Percentiles rank a stretch among this genome's conserved stretches.
phyloP scores from a whole-genome alignment of 225 moss, liverwort and hornwort genomes.

The Physcomitrellopsis africana region DNA sequence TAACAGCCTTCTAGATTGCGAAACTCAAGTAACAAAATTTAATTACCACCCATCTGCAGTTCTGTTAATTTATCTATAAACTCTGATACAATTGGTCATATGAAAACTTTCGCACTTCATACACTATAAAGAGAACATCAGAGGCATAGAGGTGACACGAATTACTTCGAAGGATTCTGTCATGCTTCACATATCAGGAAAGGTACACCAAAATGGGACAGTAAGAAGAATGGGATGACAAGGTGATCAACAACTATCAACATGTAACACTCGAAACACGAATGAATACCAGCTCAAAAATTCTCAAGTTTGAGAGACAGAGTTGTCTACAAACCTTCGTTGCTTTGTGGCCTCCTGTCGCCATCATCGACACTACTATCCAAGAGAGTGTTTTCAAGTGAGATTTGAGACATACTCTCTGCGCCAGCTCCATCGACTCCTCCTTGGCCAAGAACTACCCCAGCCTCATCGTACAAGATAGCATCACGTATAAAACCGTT shows the following conservation, averaged over 20 bases:
- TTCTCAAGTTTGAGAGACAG: not conserved
- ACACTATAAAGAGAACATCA: not conserved
- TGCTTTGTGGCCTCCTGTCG: constrained; percentile 11
- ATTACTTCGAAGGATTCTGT: not conserved
- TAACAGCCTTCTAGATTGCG: too few relatives aligned
- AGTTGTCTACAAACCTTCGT: constrained; percentile 36
- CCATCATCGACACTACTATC: constrained; percentile 18
- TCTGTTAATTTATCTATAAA: too few relatives aligned
- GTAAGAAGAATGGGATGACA: not conserved
- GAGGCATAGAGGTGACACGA: not conserved
- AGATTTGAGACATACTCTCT: constrained; percentile 25
- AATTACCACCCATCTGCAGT: too few relatives aligned
- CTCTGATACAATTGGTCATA: constrained; percentile 18
- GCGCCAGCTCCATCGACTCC: constrained; percentile 36
- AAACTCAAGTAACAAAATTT: too few relatives aligned
- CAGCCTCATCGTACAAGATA: constrained; percentile 31
- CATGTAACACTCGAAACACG: not conserved
- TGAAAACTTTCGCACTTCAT: not conserved
- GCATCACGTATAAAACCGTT: constrained; percentile 35
- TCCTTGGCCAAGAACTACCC: constrained; percentile 31
- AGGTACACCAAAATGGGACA: constrained; percentile 2
- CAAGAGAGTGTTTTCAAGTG: constrained; percentile 21
- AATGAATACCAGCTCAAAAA: not conserved
- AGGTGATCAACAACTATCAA: not conserved
- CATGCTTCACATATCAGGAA: not conserved